phyloP scores from a whole-genome alignment of 2,329 filamentous ascomycete species.

The Teratosphaeria zuluensis region DNA sequence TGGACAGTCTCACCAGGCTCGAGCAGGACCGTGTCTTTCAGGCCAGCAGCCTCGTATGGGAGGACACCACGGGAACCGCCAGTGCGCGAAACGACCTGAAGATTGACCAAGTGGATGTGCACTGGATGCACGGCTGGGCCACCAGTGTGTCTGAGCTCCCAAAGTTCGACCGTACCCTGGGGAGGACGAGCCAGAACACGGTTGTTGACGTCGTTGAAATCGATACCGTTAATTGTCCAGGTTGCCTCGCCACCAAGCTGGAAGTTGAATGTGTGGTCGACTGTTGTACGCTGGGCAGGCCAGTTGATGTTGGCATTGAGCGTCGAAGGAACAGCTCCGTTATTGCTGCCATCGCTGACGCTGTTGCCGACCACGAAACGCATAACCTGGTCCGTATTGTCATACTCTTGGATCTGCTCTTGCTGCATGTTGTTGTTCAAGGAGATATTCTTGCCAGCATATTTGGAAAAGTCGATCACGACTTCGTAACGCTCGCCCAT shows the following conservation, averaged over 20 bases:
- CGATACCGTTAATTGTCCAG: conserved; percentile 45
- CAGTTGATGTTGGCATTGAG: conserved; percentile 19
- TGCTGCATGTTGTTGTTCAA: conserved; percentile 18
- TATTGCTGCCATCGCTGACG: conserved; percentile 30
- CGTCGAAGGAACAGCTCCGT: conserved; percentile 30
- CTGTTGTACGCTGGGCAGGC: conserved; percentile 26
- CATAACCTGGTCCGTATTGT: conserved; percentile 44
- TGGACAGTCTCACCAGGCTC: conserved; percentile 41
- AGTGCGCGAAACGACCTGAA: conserved; percentile 42
- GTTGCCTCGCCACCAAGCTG: conserved; percentile 29
- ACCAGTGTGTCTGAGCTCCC: conserved; percentile 41
- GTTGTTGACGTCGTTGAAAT: conserved; percentile 38
- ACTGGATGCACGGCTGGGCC: conserved; percentile 45
- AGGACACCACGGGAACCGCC: conserved; percentile 36
- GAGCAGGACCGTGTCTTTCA: conserved; percentile 51
- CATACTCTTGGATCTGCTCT: conserved; percentile 38
- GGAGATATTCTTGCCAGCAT: conserved; percentile 36
- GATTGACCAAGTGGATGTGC: conserved; percentile 52
- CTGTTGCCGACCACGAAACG: conserved; percentile 40
- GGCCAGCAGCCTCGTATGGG: conserved; percentile 45
- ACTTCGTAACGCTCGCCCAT: conserved; percentile 52
- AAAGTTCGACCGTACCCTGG: conserved; percentile 40
- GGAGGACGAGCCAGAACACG: conserved; percentile 41
- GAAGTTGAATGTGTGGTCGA: conserved; percentile 40
- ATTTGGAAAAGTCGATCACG: conserved; percentile 45